Percentiles rank a stretch among this genome's conserved stretches.
Conservation (phyloP, 306 rosid genomes). For the Fagus sylvatica region DNA sequence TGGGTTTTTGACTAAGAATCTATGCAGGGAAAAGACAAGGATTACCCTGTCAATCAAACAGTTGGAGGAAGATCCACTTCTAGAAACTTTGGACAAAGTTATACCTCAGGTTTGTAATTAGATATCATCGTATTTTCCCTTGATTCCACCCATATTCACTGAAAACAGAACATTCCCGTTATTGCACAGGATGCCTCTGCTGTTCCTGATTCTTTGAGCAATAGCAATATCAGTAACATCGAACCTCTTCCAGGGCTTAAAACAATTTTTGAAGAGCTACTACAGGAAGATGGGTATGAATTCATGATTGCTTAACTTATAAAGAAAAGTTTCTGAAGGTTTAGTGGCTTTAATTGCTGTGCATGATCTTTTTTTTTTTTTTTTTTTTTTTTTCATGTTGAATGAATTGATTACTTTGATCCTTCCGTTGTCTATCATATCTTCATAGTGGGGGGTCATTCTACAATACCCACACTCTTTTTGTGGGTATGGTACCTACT, state of each 20-base stretch:
- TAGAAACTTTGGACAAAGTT: conserved; percentile 93
- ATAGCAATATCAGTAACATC: conserved; percentile 33
- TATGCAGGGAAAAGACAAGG: conserved; percentile 49
- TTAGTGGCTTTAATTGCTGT: no score
- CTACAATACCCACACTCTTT: no score
- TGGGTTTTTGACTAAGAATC: conserved; percentile 1
- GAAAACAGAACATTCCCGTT: neutral
- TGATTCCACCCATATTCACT: neutral
- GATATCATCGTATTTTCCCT: neutral
- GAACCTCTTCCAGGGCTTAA: conserved; percentile 96
- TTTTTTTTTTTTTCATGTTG: no score
- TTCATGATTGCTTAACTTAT: neutral
- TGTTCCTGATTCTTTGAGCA: conserved; percentile 42
- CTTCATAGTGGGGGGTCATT: no score
- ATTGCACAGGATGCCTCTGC: conserved; percentile 49
- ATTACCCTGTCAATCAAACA: conserved; percentile 72
- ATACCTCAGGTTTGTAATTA: conserved; percentile 79
- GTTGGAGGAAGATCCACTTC: conserved; percentile 95
- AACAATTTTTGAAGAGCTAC: conserved; percentile 71
- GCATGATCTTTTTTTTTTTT: no score
- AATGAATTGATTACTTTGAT: no score
- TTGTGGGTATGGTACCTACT: no score
- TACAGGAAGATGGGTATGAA: conserved; percentile 77
- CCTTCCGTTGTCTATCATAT: no score
- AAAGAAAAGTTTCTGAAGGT: neutral